phyloP scores from a whole-genome alignment of 23 red algal species.

The Agarophyton chilense region DNA sequence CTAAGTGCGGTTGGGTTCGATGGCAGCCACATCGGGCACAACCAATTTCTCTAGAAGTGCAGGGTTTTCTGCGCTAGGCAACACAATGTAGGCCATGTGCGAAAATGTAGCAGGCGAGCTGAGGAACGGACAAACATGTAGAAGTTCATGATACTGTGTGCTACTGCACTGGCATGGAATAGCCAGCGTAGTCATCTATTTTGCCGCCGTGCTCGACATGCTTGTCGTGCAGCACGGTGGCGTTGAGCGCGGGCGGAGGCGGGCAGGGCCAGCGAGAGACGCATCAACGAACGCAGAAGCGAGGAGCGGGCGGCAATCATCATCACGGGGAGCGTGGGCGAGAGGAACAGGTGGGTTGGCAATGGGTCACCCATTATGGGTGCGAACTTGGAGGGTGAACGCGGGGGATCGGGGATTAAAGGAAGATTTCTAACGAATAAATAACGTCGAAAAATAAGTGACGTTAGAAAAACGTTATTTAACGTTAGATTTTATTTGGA shows the following conservation, averaged over 20 bases:
- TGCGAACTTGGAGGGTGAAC: not conserved
- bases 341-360: not conserved
- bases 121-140: slow-evolving; percentile 91
- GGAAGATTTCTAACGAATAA: too few relatives aligned
- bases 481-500: too few relatives aligned
- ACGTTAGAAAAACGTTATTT: too few relatives aligned
- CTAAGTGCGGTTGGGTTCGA: slow-evolving; percentile 29
- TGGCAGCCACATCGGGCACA: slow-evolving; percentile 72
- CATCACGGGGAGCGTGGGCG: not conserved
- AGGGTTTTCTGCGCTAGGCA: slow-evolving; percentile 80
- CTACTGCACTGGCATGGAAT: slow-evolving; percentile 94
- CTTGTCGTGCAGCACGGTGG: slow-evolving; percentile 86
- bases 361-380: not conserved
- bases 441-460: too few relatives aligned
- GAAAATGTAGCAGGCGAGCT: slow-evolving; percentile 91
- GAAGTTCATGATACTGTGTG: slow-evolving; percentile 87
- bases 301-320: slow-evolving; percentile 20
- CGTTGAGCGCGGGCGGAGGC: slow-evolving; percentile 76
- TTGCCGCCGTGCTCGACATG: slow-evolving; percentile 81
- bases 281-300: not conserved
- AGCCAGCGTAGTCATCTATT: slow-evolving; percentile 94
- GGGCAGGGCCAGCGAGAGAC: slow-evolving; percentile 24
- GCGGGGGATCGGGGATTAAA: slow-evolving; percentile 14
- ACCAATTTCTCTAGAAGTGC: slow-evolving; percentile 80
- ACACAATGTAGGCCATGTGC: slow-evolving; percentile 93